These are phyloP conservation scores for Phellopilus nigrolimitatus DNA, from an alignment of 1,284 basidiomycete genomes.

Conservation along the genomic window DNA sequence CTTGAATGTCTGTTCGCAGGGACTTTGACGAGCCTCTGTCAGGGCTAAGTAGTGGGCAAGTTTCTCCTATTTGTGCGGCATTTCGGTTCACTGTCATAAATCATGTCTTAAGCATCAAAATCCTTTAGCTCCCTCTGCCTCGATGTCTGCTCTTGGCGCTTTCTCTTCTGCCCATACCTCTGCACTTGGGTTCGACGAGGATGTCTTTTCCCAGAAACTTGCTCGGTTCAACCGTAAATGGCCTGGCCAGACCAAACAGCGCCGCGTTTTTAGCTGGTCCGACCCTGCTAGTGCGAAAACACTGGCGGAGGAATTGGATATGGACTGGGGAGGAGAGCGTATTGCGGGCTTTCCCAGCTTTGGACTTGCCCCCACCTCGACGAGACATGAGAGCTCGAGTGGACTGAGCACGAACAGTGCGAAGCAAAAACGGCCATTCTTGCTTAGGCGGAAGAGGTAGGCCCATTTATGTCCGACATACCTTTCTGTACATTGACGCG, in stretches of 20 bases:
- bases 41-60: conserved; percentile 64
- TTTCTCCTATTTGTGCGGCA: conserved; percentile 58
- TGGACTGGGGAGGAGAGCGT: conserved; percentile 2
- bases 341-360: not conserved
- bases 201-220: conserved; percentile 38
- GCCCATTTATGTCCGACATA: not conserved
- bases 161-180: conserved; percentile 36
- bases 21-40: conserved; percentile 47
- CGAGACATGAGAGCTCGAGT: not conserved
- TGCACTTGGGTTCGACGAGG: conserved; percentile 37
- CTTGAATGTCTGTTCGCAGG: conserved; percentile 22
- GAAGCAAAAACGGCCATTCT: conserved; percentile 16
- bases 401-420: conserved; percentile 3
- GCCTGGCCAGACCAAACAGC: conserved; percentile 27
- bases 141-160: conserved; percentile 17
- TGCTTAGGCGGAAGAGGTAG: conserved; percentile 19
- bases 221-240: conserved; percentile 43
- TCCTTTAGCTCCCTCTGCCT: conserved; percentile 12
- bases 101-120: not conserved
- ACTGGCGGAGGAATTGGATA: conserved; percentile 25
- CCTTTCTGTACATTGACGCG: not conserved
- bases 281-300: conserved; percentile 43
- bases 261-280: conserved; percentile 48
- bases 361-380: not conserved
- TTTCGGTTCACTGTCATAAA: not conserved